Conservation (phyloP, 495 filamentous ascomycete species). For the Aspergillus hancockii region DNA sequence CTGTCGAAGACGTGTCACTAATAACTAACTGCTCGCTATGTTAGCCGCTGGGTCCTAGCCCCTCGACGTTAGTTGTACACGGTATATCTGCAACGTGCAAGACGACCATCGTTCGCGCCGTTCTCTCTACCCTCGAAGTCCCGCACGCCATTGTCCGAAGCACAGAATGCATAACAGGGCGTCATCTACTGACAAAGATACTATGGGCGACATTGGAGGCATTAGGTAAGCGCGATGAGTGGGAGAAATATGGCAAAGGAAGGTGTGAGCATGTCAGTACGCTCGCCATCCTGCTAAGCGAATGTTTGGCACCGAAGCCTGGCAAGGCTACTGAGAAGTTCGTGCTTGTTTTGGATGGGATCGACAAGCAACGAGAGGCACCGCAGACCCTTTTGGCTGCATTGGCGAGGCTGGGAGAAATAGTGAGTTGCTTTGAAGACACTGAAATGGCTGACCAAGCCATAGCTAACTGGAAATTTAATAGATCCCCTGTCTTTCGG, state of each 20-base stretch:
- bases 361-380: constrained; percentile 83
- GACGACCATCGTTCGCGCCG: constrained; percentile 62
- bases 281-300: constrained; percentile 67
- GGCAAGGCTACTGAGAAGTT: constrained; percentile 53
- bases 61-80: constrained; percentile 70
- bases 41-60: constrained; percentile 46
- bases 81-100: constrained; percentile 95
- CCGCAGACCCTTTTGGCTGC: constrained; percentile 81
- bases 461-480: constrained; percentile 14
- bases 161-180: constrained; percentile 82
- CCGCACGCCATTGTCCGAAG: constrained; percentile 74
- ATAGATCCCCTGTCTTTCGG: constrained; percentile 79
- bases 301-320: constrained; percentile 40
- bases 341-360: constrained; percentile 86
- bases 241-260: constrained; percentile 46
- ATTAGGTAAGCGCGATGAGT: constrained; percentile 40
- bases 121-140: constrained; percentile 57
- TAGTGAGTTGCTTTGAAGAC: constrained; percentile 50
- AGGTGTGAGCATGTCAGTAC: constrained; percentile 77
- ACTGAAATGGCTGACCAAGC: constrained; percentile 5
- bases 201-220: constrained; percentile 43
- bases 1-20: not conserved
- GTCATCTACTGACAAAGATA: constrained; percentile 75
- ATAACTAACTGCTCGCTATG: not conserved
- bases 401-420: constrained; percentile 73